Base-by-base conservation (phyloP, 805 yeast genomes). In the Danielia oregonensis region DNA sequence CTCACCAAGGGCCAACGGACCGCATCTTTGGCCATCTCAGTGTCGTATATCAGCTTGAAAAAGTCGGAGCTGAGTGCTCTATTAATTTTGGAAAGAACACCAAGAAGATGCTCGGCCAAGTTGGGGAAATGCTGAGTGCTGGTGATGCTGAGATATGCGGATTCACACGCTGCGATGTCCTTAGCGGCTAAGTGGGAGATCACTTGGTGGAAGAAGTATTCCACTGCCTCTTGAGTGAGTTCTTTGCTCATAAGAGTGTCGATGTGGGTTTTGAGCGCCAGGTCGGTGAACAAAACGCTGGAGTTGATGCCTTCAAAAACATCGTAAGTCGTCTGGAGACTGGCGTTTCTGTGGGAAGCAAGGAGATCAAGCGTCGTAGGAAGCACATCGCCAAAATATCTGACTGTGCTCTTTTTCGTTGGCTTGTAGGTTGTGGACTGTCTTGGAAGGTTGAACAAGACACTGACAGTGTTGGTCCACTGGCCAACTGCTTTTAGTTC, bases 61-160 rank as follows among this genome's bases (percentile, higher is more conserved):
- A 82, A 81, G 1, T 62, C 59, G 3, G 70, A 61, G 0, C 86
- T 73, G 22, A 82, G 52, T 0, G 79, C 62, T 45, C 72, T 78
- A 42, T 78, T 78, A 13, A 70, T 63, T 1, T 57, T 40, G 1
- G 78, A 62, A n/a, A 82, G 55, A n/a, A 62, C 59, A 6, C 55
- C 54, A 26, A 82, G 57, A 14, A 80, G 51, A 0, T 44, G 26
- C n/a, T 72, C 68, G 0, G 79, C 56, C 16, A 68, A 51, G 18
- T 28, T 12, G 2, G 73, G 70, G 39, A 61, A 66, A 9, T 57
- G 48, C 2, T 52, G 40, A 7, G 38, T 33, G 22, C 22, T 9
- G 3, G 68, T 62, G 6, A 81, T 60, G 2, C 55, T 38, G n/a
- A 61, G 53, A 49, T 70, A 79, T 1, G 76, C 47, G 2, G 61